Percentiles rank a stretch among this genome's conserved stretches.
Evolutionary conservation across 495 filamentous ascomycete species (phyloP).

Genomic region (Penicillium waksmanii): DNA sequence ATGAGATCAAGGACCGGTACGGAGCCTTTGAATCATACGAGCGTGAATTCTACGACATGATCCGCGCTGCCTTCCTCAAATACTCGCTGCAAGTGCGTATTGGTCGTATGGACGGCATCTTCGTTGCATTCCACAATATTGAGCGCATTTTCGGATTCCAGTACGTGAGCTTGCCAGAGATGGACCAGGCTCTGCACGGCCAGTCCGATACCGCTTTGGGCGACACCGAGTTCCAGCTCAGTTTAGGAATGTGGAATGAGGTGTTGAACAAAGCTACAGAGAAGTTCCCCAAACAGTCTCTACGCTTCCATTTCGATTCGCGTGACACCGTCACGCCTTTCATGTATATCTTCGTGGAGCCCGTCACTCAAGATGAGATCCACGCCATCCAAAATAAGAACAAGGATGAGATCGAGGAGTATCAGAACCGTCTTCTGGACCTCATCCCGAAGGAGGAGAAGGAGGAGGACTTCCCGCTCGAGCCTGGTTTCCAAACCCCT

Average conservation of each 20-base stretch:
- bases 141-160: conserved; percentile 97
- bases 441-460: conserved; percentile 29
- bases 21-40: conserved; percentile 90
- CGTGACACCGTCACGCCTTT: conserved; percentile 59
- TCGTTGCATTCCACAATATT: conserved; percentile 96
- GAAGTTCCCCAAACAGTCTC: conserved; percentile 69
- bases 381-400: conserved; percentile 71
- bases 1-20: conserved; percentile 76
- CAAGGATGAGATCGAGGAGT: conserved; percentile 63
- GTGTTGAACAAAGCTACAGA: conserved; percentile 72
- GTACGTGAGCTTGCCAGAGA: conserved; percentile 82
- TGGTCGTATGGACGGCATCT: conserved; percentile 98
- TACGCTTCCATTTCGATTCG: conserved; percentile 89
- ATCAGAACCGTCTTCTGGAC: conserved; percentile 62
- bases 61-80: conserved; percentile 90
- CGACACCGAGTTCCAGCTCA: conserved; percentile 84
- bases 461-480: conserved; percentile 7
- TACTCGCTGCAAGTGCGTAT: conserved; percentile 96
- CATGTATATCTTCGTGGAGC: conserved; percentile 91
- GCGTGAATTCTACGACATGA: conserved; percentile 96
- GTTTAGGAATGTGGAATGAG: conserved; percentile 76
- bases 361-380: conserved; percentile 72
- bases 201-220: conserved; percentile 66
- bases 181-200: conserved; percentile 86
- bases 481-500: background rate